Conservation (phyloP, 805 yeast species). For the Lachancea nothofagi region DNA sequence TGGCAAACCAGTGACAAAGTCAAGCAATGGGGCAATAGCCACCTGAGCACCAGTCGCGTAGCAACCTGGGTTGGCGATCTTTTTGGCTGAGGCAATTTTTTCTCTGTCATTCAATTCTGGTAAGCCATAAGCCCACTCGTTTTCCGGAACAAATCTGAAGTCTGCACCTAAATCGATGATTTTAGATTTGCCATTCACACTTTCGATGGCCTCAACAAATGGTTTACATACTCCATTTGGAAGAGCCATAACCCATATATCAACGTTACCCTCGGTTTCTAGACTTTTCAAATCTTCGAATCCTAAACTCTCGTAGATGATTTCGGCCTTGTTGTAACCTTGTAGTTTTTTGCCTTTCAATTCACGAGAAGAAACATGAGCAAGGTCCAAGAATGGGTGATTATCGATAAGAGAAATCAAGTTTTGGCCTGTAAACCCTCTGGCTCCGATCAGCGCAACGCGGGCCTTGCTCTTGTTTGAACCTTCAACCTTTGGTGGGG, state of each 20-base stretch:
- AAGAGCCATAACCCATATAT: conserved; percentile 98
- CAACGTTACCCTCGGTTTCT: conserved; percentile 74
- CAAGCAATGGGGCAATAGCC: conserved; percentile 81
- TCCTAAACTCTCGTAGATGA: conserved; percentile 79
- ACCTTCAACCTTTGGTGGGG: conserved; percentile 61
- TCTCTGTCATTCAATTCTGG: conserved; percentile 82
- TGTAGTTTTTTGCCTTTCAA: conserved; percentile 77
- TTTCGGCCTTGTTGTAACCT: conserved; percentile 79
- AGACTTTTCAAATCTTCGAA: conserved; percentile 76
- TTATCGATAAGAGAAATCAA: conserved; percentile 77
- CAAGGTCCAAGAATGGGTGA: conserved; percentile 82
- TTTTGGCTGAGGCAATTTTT: conserved; percentile 61
- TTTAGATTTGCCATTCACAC: conserved; percentile 64
- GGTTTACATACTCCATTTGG: conserved; percentile 97
- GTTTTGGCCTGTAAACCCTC: conserved; percentile 96
- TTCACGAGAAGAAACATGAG: conserved; percentile 96
- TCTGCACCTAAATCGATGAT: conserved; percentile 94
- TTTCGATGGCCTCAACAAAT: conserved; percentile 73
- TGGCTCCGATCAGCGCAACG: conserved; percentile 95
- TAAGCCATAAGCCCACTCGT: conserved; percentile 89
- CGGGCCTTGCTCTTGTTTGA: conserved; percentile 55
- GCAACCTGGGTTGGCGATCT: conserved; percentile 96
- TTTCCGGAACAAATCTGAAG: conserved; percentile 84
- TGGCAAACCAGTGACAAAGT: conserved; percentile 66
- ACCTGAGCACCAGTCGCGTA: conserved; percentile 98